Percentiles rank a stretch among this genome's conserved stretches.
Conservation (phyloP, 139 green algal genomes). For the Chloropicon primus region DNA sequence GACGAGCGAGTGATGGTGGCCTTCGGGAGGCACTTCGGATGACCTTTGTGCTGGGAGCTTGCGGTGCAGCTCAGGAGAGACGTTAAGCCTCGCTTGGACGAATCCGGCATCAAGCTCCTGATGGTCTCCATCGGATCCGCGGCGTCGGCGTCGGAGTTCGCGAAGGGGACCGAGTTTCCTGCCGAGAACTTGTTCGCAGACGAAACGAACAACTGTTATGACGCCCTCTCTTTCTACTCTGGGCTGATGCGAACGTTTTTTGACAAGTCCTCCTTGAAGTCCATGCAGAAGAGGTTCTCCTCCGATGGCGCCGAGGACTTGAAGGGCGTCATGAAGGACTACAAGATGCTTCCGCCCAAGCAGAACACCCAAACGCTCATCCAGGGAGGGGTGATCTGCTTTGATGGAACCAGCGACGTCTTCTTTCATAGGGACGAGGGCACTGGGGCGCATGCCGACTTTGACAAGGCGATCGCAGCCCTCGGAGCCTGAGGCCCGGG, state of each 20-base stretch:
- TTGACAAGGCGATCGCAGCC: background rate
- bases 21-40: background rate
- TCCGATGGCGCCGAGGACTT: background rate
- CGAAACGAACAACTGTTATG: background rate
- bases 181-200: background rate
- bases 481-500: background rate
- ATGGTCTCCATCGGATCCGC: background rate
- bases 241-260: background rate
- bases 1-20: background rate
- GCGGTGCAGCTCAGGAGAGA: background rate
- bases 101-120: background rate
- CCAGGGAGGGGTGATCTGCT: background rate
- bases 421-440: background rate
- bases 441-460: background rate
- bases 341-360: background rate
- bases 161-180: background rate
- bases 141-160: background rate
- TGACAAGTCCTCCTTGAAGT: background rate
- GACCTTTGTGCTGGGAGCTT: background rate
- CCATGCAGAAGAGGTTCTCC: background rate
- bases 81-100: background rate
- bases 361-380: background rate
- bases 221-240: background rate
- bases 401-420: background rate
- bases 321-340: background rate